phyloP scores from a whole-genome alignment of 2,329 filamentous ascomycete species.

The Anthostomella pinea region DNA sequence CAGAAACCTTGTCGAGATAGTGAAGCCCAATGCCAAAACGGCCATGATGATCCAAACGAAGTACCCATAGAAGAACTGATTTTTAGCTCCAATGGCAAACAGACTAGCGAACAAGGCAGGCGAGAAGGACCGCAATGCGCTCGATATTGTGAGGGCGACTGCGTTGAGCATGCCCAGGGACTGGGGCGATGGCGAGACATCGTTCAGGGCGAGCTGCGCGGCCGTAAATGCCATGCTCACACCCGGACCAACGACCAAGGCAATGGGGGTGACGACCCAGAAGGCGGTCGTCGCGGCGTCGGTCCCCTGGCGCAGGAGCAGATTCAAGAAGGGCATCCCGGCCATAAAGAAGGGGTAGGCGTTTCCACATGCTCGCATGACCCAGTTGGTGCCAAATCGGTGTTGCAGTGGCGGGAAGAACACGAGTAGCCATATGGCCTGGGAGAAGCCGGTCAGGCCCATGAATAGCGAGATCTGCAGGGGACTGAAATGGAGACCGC shows the following conservation, averaged over 20 bases:
- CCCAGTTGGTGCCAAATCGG: slow-evolving; percentile 62
- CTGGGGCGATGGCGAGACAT: slow-evolving; percentile 62
- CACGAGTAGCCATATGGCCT: slow-evolving; percentile 69
- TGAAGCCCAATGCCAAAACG: slow-evolving; percentile 33
- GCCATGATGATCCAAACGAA: slow-evolving; percentile 61
- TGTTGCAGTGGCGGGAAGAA: slow-evolving; percentile 67
- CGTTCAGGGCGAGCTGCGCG: slow-evolving; percentile 71
- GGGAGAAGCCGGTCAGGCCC: slow-evolving; percentile 60
- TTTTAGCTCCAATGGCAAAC: slow-evolving; percentile 64
- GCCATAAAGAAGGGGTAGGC: slow-evolving; percentile 65
- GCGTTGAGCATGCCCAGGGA: slow-evolving; percentile 72
- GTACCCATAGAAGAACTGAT: slow-evolving; percentile 62
- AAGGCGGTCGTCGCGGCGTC: slow-evolving; percentile 43
- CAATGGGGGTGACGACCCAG: slow-evolving; percentile 49
- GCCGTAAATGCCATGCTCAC: slow-evolving; percentile 69
- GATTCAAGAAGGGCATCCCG: slow-evolving; percentile 51
- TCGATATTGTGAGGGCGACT: slow-evolving; percentile 58
- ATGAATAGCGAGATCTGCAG: slow-evolving; percentile 66
- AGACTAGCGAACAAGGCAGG: slow-evolving; percentile 66
- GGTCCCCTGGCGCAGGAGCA: slow-evolving; percentile 49
- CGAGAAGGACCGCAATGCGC: slow-evolving; percentile 61
- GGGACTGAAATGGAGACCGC: slow-evolving; percentile 63
- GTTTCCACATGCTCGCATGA: slow-evolving; percentile 57
- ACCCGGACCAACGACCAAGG: slow-evolving; percentile 55
- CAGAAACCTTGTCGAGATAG: slow-evolving; percentile 31